Conservation (phyloP, 2,329 filamentous ascomycete species). For the Aureobasidium pullulans region DNA sequence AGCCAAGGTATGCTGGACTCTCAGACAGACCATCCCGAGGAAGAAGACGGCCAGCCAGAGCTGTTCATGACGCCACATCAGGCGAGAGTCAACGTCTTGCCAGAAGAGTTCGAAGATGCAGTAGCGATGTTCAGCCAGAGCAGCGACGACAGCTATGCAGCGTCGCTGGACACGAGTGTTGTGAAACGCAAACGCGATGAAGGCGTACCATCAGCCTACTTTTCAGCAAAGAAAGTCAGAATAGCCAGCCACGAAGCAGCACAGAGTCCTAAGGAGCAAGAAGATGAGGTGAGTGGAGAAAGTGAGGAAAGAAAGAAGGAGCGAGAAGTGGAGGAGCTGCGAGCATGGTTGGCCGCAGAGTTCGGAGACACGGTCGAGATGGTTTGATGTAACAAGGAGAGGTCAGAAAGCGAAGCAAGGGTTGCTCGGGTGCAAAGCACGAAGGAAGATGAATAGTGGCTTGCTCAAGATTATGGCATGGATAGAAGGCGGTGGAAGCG, state of each 20-base stretch:
- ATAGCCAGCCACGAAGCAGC: not conserved
- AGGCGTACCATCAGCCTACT: not conserved
- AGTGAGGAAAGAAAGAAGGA: slow-evolving; percentile 3
- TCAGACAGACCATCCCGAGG: not conserved
- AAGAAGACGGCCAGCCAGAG: not conserved
- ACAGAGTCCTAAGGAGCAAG: not conserved
- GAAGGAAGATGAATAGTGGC: not conserved
- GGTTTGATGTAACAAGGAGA: not conserved
- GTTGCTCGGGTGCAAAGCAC: not conserved
- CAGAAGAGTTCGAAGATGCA: not conserved
- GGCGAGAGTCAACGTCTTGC: not conserved
- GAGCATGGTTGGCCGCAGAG: slow-evolving; percentile 32
- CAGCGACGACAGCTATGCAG: not conserved
- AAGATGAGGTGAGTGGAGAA: not conserved
- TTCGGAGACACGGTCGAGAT: slow-evolving; percentile 35
- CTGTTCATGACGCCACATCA: not conserved
- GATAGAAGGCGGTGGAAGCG: slow-evolving; percentile 7
- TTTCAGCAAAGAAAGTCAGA: not conserved
- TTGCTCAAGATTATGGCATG: not conserved
- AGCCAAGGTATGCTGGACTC: not conserved
- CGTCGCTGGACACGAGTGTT: not conserved
- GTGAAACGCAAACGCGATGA: slow-evolving; percentile 1
- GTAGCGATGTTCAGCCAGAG: not conserved
- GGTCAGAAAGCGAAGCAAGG: too few species aligned
- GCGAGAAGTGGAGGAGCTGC: slow-evolving; percentile 22